These are phyloP conservation scores for Solidago caesia DNA, from an alignment of 129 eudicot species.

Conservation along the genomic window DNA sequence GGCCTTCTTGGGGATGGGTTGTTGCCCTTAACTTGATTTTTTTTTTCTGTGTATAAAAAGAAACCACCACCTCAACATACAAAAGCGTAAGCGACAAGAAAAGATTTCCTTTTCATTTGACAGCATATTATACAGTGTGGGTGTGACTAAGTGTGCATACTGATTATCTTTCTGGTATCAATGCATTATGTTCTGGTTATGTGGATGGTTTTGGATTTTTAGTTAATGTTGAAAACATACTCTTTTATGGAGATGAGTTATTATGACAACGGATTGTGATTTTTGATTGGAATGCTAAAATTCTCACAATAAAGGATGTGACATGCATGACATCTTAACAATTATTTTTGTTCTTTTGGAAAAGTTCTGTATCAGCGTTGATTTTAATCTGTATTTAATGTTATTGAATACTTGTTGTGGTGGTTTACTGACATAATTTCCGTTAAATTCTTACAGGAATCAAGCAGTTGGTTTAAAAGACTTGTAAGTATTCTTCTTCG, in stretches of 20 bases:
- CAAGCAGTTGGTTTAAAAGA: conserved; percentile 41
- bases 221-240: not conserved
- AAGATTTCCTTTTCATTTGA: too few species aligned
- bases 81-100: too few species aligned
- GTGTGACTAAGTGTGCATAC: not conserved
- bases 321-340: conserved; percentile 1
- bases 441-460: conserved; percentile 42
- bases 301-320: not conserved
- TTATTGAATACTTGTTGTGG: conserved; percentile 19
- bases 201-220: not conserved
- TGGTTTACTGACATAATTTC: conserved; percentile 12
- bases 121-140: not conserved
- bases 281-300: not conserved
- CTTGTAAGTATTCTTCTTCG: conserved; percentile 44
- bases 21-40: too few species aligned
- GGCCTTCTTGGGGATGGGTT: too few species aligned
- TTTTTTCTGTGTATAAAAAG: too few species aligned
- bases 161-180: not conserved
- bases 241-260: not conserved
- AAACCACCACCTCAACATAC: too few species aligned
- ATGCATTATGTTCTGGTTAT: not conserved
- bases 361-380: conserved; percentile 17
- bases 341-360: not conserved
- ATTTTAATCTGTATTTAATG: conserved; percentile 2
- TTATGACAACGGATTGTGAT: not conserved